phyloP scores from a whole-genome alignment of 768 basidiomycete genomes.

The Trametes villosa region DNA sequence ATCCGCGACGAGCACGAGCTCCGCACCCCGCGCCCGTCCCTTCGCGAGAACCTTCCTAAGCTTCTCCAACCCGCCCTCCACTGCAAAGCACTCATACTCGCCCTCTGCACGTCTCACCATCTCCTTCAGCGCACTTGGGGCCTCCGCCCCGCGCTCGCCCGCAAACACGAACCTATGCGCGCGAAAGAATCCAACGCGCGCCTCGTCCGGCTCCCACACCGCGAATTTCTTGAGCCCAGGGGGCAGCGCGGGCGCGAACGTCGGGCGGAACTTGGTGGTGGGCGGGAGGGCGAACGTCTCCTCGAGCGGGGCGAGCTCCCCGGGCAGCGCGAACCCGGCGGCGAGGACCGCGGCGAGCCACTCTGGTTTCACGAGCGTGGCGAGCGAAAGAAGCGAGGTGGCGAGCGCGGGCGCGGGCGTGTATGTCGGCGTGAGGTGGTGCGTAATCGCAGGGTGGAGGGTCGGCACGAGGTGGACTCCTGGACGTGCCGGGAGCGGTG shows the following conservation, averaged over 20 bases:
- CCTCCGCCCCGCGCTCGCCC: conserved; percentile 56
- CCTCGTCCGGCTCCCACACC: conserved; percentile 73
- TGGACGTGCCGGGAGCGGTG: conserved; percentile 27
- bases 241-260: conserved; percentile 55
- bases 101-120: conserved; percentile 62
- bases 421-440: conserved; percentile 62
- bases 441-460: conserved; percentile 54
- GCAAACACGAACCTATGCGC: conserved; percentile 62
- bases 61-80: conserved; percentile 51
- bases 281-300: conserved; percentile 53
- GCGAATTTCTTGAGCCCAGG: conserved; percentile 52
- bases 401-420: conserved; percentile 54
- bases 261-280: conserved; percentile 60
- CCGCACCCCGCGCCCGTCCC: conserved; percentile 49
- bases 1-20: conserved; percentile 57
- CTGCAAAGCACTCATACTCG: conserved; percentile 64
- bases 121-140: conserved; percentile 53
- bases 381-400: conserved; percentile 60
- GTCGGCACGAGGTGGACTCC: conserved; percentile 61
- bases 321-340: conserved; percentile 43
- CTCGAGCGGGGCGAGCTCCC: conserved; percentile 46
- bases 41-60: conserved; percentile 57
- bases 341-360: conserved; percentile 69
- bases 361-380: conserved; percentile 63
- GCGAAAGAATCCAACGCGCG: conserved; percentile 57